Percentiles rank a stretch among this genome's conserved stretches.
Conservation (phyloP, 352 stramenopile genomes). For the Phytophthora citricola region DNA sequence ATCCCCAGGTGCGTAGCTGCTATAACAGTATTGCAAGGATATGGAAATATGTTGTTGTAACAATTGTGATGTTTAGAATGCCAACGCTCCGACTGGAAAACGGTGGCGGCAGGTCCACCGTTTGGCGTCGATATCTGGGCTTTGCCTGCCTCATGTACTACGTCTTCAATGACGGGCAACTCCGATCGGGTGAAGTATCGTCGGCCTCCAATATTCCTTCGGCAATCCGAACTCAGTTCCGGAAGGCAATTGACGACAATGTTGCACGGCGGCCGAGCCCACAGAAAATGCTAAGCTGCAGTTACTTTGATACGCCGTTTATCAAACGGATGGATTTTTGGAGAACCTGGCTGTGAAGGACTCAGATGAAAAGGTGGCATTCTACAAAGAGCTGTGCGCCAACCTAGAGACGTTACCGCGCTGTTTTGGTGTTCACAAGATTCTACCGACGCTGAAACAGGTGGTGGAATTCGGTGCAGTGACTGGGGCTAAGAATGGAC, state of each 20-base stretch:
- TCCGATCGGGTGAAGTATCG: constrained; percentile 62
- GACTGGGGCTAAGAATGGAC: constrained; percentile 60
- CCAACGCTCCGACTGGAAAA: constrained; percentile 80
- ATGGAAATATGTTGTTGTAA: constrained; percentile 12
- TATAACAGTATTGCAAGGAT: constrained; percentile 13
- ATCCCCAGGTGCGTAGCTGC: constrained; percentile 65
- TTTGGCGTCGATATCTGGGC: constrained; percentile 79
- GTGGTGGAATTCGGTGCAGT: constrained; percentile 83
- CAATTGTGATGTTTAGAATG: constrained; percentile 59
- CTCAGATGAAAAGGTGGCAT: constrained; percentile 93
- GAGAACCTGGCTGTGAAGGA: constrained; percentile 95
- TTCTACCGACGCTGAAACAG: constrained; percentile 82
- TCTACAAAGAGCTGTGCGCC: constrained; percentile 94
- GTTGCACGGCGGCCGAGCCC: constrained; percentile 72
- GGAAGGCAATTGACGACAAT: constrained; percentile 85
- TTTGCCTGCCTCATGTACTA: constrained; percentile 81
- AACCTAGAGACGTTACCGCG: constrained; percentile 71
- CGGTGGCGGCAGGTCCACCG: constrained; percentile 53
- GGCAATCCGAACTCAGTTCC: constrained; percentile 70
- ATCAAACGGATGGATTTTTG: constrained; percentile 93
- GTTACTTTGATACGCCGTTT: constrained; percentile 93
- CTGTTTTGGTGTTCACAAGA: constrained; percentile 86
- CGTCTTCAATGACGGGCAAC: constrained; percentile 77
- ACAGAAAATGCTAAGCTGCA: constrained; percentile 89
- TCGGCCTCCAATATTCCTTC: constrained; percentile 72